Evolutionary conservation across 805 yeast species (phyloP), one percentile per base, ranked within the genome.

Genomic region (Saturnispora dispora): DNA sequence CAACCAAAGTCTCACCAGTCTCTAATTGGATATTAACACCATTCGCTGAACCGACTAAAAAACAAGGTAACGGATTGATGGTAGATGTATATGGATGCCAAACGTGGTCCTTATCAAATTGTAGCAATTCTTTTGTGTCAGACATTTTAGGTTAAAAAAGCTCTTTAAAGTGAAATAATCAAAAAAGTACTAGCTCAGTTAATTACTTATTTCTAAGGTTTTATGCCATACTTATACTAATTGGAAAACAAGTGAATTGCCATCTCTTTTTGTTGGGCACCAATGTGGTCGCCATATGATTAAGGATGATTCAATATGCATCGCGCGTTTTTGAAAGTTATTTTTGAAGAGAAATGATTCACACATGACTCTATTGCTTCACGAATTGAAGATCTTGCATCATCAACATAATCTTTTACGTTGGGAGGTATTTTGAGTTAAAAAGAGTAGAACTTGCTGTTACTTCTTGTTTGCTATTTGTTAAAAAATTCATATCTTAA

Each of bases 71-170:
- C n/a, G 53, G 50, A 18, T 50, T 50, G 13, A 40, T 50, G 1
- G 50, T 46, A 20, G 53, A 50, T 3, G 53, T 50, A 23, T 50
- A 50, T 32, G 53, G 53, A 46, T 50, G 53, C 53, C 53, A 50
- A 3, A 50, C 46, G 33, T 50, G 53, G 3, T 50, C 37, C 32
- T 36, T 45, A 41, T 50, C 50, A 18, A 39, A 50, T 18, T 46
- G 35, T 9, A 50, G 27, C 23, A 46, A 42, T 33, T 28, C 33
- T 23, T 40, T 20, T 9, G 22, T 41, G 15, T 37, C 40, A 3
- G 33, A 23, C 45, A 41, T 50, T 5, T 6, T n/a, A 4, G 9
- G 10, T 35, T 17, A 8, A 27, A 27, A 27, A 27, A 5, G 5
- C 8, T 27, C 5, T 6, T 8, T 27, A 27, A 27, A 8, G 28